Conservation (phyloP, 2,329 filamentous ascomycete species). For the Bipolaris oryzae region DNA sequence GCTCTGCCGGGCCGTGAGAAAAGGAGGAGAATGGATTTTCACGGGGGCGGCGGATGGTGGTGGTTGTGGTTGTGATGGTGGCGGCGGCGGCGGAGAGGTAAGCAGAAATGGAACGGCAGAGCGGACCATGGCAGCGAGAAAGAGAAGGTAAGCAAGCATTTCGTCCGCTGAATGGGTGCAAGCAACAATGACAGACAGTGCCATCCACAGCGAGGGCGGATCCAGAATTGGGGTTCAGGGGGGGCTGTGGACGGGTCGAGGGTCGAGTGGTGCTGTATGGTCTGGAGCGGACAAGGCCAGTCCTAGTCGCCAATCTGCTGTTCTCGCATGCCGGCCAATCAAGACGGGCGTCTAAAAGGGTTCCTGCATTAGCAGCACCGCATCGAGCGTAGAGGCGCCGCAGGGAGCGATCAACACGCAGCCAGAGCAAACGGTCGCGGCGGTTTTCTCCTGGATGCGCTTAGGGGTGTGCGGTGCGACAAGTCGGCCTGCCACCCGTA, state of each 20-base stretch:
- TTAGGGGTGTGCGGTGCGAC: background rate
- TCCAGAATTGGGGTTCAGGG: slow-evolving; percentile 23
- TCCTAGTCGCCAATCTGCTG: slow-evolving; percentile 27
- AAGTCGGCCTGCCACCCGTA: slow-evolving; percentile 8
- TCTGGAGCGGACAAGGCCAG: slow-evolving; percentile 15
- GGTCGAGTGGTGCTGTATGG: slow-evolving; percentile 21
- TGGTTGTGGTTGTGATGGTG: no score
- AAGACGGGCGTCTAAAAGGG: slow-evolving; percentile 11
- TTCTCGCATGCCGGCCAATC: slow-evolving; percentile 27
- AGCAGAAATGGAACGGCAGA: background rate
- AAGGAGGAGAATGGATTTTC: slow-evolving; percentile 20
- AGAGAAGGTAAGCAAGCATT: background rate
- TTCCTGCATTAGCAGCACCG: slow-evolving; percentile 30
- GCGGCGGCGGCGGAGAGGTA: background rate
- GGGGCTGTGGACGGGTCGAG: slow-evolving; percentile 32
- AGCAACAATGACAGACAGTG: background rate
- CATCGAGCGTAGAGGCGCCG: slow-evolving; percentile 9
- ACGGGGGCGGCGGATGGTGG: background rate
- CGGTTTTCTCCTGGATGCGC: slow-evolving; percentile 25
- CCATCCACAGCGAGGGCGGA: background rate
- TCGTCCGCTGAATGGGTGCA: background rate
- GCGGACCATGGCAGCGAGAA: background rate
- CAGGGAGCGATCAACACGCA: slow-evolving; percentile 18
- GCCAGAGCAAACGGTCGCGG: slow-evolving; percentile 30
- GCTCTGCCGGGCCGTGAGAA: slow-evolving; percentile 20